Evolutionary conservation across 208 protist genomes (phyloP).

Genomic region (Dictyostelium gargantuum): DNA sequence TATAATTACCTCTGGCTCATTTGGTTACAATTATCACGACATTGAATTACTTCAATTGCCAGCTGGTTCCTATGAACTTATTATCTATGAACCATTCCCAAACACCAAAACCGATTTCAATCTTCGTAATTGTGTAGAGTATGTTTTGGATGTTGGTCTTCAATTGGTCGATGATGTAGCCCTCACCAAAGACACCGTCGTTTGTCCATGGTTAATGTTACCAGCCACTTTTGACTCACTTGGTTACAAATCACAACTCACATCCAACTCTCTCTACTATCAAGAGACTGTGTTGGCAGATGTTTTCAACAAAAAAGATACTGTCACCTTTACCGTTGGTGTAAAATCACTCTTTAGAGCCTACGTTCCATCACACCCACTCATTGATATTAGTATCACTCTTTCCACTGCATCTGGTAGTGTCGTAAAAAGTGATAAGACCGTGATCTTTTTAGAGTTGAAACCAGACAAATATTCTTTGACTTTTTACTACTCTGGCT

Average conservation of each 20-base stretch:
- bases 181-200: neutral
- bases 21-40: neutral
- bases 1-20: neutral
- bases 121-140: slow-evolving; percentile 4
- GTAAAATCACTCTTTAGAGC: slow-evolving; percentile 17
- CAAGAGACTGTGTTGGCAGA: neutral
- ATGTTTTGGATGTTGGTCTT: neutral
- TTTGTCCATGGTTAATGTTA: slow-evolving; percentile 4
- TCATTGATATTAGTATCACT: neutral
- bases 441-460: neutral
- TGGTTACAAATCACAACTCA: neutral
- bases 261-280: neutral
- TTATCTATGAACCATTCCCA: slow-evolving; percentile 26
- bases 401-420: neutral
- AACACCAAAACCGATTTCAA: neutral
- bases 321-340: neutral
- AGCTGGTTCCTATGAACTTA: neutral
- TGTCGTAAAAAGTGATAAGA: neutral
- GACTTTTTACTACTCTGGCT: slow-evolving; percentile 13
- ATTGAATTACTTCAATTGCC: neutral
- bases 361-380: neutral
- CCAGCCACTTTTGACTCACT: slow-evolving; percentile 12
- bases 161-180: neutral
- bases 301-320: neutral
- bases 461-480: neutral